Evolutionary conservation across 129 eudicot genomes (phyloP).

Genomic region (Sambucus nigra): DNA sequence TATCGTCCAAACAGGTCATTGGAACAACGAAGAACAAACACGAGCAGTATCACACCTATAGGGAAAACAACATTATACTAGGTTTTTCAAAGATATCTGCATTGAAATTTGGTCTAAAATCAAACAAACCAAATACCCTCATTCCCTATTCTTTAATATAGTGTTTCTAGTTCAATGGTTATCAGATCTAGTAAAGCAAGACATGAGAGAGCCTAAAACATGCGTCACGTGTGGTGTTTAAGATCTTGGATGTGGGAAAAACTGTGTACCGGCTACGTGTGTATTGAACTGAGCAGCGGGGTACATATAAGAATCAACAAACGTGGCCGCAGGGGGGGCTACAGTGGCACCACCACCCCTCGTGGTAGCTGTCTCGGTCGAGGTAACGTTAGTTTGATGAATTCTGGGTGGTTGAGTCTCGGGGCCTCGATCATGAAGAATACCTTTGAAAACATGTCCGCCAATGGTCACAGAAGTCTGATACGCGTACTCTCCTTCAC

Average conservation of each 20-base stretch:
- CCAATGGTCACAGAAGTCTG: constrained; percentile 77
- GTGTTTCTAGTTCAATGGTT: neutral
- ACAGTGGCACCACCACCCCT: constrained; percentile 14
- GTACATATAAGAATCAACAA: constrained; percentile 43
- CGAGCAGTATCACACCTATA: neutral
- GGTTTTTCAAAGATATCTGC: constrained; percentile 8
- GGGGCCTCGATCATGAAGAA: constrained; percentile 75
- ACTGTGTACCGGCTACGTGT: constrained; percentile 81
- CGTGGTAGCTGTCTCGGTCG: constrained; percentile 22
- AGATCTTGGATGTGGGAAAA: constrained; percentile 72
- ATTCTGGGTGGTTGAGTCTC: constrained; percentile 27
- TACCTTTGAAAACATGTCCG: constrained; percentile 79
- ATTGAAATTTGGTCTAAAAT: constrained; percentile 10
- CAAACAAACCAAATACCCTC: neutral
- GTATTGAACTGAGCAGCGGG: constrained; percentile 40
- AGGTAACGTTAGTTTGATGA: constrained; percentile 34
- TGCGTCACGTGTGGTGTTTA: constrained; percentile 3
- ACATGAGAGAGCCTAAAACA: neutral
- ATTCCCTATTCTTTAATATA: neutral
- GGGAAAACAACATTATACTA: neutral
- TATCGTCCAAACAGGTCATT: too few species aligned
- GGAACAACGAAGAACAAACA: neutral
- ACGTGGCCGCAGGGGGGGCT: constrained; percentile 15
- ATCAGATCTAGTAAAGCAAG: neutral
- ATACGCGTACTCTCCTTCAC: constrained; percentile 66